A percentile compares a stretch with the other conserved stretches of the same genome.
Evolutionary conservation across 345 rosid species (phyloP).

Genomic region (Euclidium syriacum): DNA sequence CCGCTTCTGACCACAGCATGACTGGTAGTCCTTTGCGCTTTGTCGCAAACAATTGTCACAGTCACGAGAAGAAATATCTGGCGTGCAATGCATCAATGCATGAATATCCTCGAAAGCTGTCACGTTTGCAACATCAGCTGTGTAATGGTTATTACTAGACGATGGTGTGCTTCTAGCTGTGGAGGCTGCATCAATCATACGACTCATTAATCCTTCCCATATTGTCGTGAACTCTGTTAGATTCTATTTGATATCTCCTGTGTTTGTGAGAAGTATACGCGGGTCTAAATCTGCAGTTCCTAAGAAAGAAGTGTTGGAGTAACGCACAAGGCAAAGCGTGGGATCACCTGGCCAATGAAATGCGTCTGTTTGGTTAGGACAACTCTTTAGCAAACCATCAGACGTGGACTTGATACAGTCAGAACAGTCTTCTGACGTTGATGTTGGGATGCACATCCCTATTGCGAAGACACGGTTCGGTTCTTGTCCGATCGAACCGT

Average conservation of each 20-base stretch:
- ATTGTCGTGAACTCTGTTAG: too few relatives aligned
- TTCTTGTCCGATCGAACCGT: conserved; percentile 8
- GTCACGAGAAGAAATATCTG: background rate
- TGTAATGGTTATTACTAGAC: background rate
- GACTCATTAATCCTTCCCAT: background rate
- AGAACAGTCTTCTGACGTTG: background rate
- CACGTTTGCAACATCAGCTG: background rate
- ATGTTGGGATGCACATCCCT: conserved; percentile 14
- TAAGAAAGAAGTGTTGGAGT: too few relatives aligned
- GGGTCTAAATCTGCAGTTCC: too few relatives aligned
- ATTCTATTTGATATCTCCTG: too few relatives aligned
- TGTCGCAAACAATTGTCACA: background rate
- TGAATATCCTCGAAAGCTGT: background rate
- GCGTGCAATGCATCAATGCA: background rate
- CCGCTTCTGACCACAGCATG: background rate
- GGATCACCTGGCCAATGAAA: background rate
- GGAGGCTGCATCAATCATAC: background rate
- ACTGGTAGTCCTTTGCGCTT: background rate
- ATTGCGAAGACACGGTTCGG: conserved; percentile 14
- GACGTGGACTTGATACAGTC: background rate
- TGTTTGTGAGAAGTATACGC: too few relatives aligned
- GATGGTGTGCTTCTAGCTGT: background rate
- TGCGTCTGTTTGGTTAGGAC: conserved; percentile 21
- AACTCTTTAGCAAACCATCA: background rate
- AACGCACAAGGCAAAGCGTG: conserved; percentile 14